These are phyloP conservation scores for Lantana camara DNA, from an alignment of 257 asterid genomes.

Conservation along the genomic window DNA sequence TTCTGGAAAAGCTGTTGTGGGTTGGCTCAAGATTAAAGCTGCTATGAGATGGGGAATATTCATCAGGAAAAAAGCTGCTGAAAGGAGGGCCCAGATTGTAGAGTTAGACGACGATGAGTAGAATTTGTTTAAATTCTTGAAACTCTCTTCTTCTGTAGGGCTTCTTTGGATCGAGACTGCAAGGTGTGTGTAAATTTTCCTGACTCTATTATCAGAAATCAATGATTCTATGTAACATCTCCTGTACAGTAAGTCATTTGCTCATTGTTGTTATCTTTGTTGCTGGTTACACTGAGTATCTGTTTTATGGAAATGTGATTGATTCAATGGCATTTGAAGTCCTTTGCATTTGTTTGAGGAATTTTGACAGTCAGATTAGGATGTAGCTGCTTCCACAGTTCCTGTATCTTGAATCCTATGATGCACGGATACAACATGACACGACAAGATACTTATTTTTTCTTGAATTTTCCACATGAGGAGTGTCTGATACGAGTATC, in stretches of 20 bases:
- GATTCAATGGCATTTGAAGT: background rate
- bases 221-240: conserved; percentile 22
- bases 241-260: conserved; percentile 42
- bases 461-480: too few species aligned
- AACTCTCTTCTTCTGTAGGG: conserved; percentile 3
- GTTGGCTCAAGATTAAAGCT: conserved; percentile 97
- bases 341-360: conserved; percentile 10
- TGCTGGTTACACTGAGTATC: background rate
- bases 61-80: conserved; percentile 96
- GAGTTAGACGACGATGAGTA: conserved; percentile 87
- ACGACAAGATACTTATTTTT: too few species aligned
- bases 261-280: background rate
- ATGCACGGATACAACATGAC: too few species aligned
- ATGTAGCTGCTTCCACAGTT: background rate
- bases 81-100: conserved; percentile 89
- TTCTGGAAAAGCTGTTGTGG: conserved; percentile 87
- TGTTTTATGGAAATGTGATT: background rate
- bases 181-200: conserved; percentile 14
- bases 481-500: too few species aligned
- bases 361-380: background rate
- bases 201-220: conserved; percentile 11
- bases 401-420: conserved; percentile 5
- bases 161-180: conserved; percentile 26
- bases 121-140: conserved; percentile 14
- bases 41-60: conserved; percentile 99